A percentile compares a stretch with the other conserved stretches of the same genome.
Conservation (phyloP, 140 eudicot genomes). For the Oenanthe javanica region DNA sequence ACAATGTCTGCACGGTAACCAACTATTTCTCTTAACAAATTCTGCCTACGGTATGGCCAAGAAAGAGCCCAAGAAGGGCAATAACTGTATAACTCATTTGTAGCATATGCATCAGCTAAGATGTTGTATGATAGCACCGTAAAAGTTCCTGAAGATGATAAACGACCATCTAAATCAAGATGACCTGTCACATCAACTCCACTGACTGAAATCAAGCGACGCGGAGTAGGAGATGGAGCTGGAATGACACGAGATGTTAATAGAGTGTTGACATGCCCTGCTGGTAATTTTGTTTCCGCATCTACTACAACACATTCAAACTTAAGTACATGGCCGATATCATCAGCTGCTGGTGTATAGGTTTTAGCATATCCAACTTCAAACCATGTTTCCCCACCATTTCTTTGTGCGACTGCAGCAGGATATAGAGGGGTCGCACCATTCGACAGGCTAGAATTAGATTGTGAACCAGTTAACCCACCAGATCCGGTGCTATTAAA, state of each 20-base stretch:
- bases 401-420: slow-evolving; percentile 62
- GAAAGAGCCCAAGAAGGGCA: slow-evolving; percentile 80
- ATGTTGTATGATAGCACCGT: slow-evolving; percentile 86
- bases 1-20: slow-evolving; percentile 69
- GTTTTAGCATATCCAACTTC: slow-evolving; percentile 83
- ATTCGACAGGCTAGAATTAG: slow-evolving; percentile 45
- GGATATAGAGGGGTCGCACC: slow-evolving; percentile 61
- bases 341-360: slow-evolving; percentile 86
- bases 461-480: slow-evolving; percentile 37
- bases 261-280: slow-evolving; percentile 48
- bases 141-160: slow-evolving; percentile 59
- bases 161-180: slow-evolving; percentile 59
- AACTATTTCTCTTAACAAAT: slow-evolving; percentile 63
- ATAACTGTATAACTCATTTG: slow-evolving; percentile 55
- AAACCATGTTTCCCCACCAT: slow-evolving; percentile 85
- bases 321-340: slow-evolving; percentile 79
- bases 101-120: slow-evolving; percentile 50
- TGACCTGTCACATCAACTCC: slow-evolving; percentile 63
- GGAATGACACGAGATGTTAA: slow-evolving; percentile 84
- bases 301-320: slow-evolving; percentile 87
- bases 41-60: slow-evolving; percentile 74
- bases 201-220: slow-evolving; percentile 60
- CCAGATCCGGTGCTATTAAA: slow-evolving; percentile 64
- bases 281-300: slow-evolving; percentile 57
- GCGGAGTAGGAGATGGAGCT: slow-evolving; percentile 91